phyloP scores from a whole-genome alignment of 768 basidiomycete genomes.

The Sporobolomyces pararoseus region DNA sequence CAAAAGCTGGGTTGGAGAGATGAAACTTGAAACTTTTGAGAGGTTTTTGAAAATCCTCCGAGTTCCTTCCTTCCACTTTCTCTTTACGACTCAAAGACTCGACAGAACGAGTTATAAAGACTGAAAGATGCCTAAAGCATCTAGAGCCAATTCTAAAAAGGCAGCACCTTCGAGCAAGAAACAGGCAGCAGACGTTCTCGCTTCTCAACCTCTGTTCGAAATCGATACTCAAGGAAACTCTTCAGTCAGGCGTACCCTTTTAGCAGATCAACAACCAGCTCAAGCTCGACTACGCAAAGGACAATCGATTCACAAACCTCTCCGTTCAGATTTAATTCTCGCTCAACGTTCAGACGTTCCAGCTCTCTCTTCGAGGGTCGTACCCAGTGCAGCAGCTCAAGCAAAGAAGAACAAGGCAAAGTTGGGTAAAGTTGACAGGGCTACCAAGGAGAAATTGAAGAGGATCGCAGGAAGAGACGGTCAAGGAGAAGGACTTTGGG shows the following conservation, averaged over 20 bases:
- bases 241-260: constrained; percentile 28
- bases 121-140: constrained; percentile 24
- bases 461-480: constrained; percentile 36
- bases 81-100: too few species aligned
- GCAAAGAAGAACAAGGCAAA: constrained; percentile 30
- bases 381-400: constrained; percentile 21
- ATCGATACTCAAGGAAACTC: constrained; percentile 34
- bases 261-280: constrained; percentile 26
- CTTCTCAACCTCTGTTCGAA: constrained; percentile 32
- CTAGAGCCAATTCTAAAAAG: constrained; percentile 36
- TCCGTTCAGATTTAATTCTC: constrained; percentile 42
- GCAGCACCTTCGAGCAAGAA: constrained; percentile 10
- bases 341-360: constrained; percentile 39
- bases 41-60: neutral
- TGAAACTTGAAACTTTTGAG: too few species aligned
- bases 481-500: constrained; percentile 41
- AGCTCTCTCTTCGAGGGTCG: constrained; percentile 21
- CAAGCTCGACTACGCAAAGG: constrained; percentile 28
- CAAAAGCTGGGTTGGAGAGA: too few species aligned
- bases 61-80: neutral
- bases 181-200: neutral
- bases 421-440: constrained; percentile 32
- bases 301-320: constrained; percentile 37
- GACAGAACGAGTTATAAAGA: too few species aligned
- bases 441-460: constrained; percentile 42